Evolutionary conservation across 441 rosid species (phyloP).

Genomic region (Rhodomyrtus psidioides): DNA sequence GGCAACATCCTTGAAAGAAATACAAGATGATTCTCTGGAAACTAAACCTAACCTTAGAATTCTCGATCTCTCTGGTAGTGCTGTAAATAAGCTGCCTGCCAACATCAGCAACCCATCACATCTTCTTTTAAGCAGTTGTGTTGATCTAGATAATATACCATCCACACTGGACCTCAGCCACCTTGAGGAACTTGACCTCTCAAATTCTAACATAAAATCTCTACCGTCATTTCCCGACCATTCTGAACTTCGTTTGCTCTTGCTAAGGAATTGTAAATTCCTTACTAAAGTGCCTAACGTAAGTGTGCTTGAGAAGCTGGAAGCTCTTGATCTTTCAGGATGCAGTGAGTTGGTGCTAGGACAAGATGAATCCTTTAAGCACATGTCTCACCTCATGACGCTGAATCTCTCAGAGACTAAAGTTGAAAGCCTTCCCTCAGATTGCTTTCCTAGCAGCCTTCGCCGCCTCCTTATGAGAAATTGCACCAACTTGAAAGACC

Average conservation of each 20-base stretch:
- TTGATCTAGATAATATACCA: constrained; percentile 9
- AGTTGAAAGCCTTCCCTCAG: constrained; percentile 12
- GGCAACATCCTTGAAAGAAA: not conserved
- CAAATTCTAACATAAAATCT: constrained; percentile 14
- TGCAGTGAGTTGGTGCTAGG: constrained; percentile 12
- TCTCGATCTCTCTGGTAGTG: not conserved
- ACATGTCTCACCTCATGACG: constrained; percentile 18
- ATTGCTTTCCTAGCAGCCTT: constrained; percentile 18
- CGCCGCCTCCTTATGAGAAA: constrained; percentile 12
- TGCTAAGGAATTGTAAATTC: constrained; percentile 20
- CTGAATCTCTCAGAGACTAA: constrained; percentile 36
- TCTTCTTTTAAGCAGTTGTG: constrained; percentile 23
- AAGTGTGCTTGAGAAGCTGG: constrained; percentile 4
- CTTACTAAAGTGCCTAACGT: constrained; percentile 3
- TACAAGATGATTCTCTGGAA: not conserved
- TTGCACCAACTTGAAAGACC: constrained; percentile 1
- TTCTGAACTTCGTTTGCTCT: constrained; percentile 24
- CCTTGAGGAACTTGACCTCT: constrained; percentile 30
- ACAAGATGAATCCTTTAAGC: constrained; percentile 17
- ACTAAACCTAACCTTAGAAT: not conserved
- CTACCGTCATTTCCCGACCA: constrained; percentile 20
- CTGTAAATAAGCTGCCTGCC: not conserved
- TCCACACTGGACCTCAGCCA: not conserved
- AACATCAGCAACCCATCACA: constrained; percentile 12
- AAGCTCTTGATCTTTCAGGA: constrained; percentile 19